Base-by-base conservation (phyloP, 1,284 basidiomycete species). In the Cronartium quercuum region DNA sequence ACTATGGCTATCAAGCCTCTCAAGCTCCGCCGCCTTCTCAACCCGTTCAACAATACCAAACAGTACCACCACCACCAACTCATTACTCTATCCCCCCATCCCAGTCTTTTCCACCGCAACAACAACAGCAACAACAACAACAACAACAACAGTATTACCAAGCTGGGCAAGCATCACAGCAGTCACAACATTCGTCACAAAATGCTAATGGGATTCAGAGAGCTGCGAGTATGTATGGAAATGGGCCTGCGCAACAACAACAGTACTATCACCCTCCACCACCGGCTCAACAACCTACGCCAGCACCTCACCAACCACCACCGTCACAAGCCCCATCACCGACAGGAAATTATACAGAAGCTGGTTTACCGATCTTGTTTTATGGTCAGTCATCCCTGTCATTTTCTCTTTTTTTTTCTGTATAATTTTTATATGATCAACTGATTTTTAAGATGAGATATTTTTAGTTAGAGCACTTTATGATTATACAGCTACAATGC, bases 381-480 rank as follows among this genome's bases (percentile, higher is more conserved):
- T 93, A 93, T 79, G 90, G 90, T 90, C n/a, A 55, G 77, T 58
- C 0, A 7, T 10, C 10, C 40, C 34, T 76, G 75, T 83, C 80
- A 61, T 12, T 57, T 18, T 9, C 18, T 12, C 15, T 58, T 15
- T 44, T 38, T 37, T 57, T 12, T 5, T 15, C 6, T 1, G 18
- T 18, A 34, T 37, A 6, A 58, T 58, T 2, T 21, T 34, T 18
- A 6, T 61, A 21, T 1, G 15, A 12, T 51, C 38, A 66, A 42
- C 18, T 35, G 4, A 24, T 51, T 29, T n/a, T 40, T 47, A 12
- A 12, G 29, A 9, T 24, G 35, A 3, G 0, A 40, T 38, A 1
- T 18, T 24, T 79, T 38, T 77, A 91, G 92, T 95, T 76, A 91
- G 91, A 84, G 94, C 94, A 42, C 83, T 97, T 79, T 97, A 94